Percentiles rank a stretch among this genome's conserved stretches.
Conservation (phyloP, 2,329 filamentous ascomycete genomes). For the Metarhizium guizhouense region DNA sequence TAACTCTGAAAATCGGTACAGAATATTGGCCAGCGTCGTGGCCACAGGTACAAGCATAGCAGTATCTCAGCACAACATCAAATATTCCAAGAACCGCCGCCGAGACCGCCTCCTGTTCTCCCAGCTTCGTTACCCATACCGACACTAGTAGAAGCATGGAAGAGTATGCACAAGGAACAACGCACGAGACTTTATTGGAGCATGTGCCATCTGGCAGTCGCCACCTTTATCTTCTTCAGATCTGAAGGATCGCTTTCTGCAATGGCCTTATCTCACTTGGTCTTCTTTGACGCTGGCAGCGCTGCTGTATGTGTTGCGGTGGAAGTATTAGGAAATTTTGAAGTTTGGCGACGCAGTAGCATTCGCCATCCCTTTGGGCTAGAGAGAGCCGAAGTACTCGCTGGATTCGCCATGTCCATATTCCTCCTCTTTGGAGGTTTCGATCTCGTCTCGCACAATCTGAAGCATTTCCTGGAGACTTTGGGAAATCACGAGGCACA, state of each 20-base stretch:
- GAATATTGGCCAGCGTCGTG: slow-evolving; percentile 84
- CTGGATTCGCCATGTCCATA: slow-evolving; percentile 92
- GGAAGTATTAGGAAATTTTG: slow-evolving; percentile 91
- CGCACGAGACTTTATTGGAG: slow-evolving; percentile 81
- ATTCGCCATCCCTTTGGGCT: slow-evolving; percentile 91
- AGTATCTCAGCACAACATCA: slow-evolving; percentile 83
- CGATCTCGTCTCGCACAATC: slow-evolving; percentile 85
- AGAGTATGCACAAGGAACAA: slow-evolving; percentile 84
- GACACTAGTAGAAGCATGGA: slow-evolving; percentile 77
- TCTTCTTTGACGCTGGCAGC: slow-evolving; percentile 91
- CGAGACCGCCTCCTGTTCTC: slow-evolving; percentile 74
- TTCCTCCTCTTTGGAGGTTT: slow-evolving; percentile 96
- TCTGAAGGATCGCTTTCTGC: slow-evolving; percentile 81
- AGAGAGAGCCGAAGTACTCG: slow-evolving; percentile 85
- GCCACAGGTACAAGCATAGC: slow-evolving; percentile 96
- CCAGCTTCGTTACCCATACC: slow-evolving; percentile 89
- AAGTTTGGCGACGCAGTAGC: slow-evolving; percentile 90
- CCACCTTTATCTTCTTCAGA: slow-evolving; percentile 76
- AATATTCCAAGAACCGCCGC: slow-evolving; percentile 89
- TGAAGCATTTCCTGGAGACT: slow-evolving; percentile 82
- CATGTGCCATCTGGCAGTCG: slow-evolving; percentile 75
- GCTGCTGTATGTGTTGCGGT: slow-evolving; percentile 86
- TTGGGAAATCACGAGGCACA: slow-evolving; percentile 57
- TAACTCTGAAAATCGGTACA: slow-evolving; percentile 22
- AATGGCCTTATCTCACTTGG: slow-evolving; percentile 83